phyloP scores from a whole-genome alignment of 805 yeast species.

The Jamesozyma spencerorum region DNA sequence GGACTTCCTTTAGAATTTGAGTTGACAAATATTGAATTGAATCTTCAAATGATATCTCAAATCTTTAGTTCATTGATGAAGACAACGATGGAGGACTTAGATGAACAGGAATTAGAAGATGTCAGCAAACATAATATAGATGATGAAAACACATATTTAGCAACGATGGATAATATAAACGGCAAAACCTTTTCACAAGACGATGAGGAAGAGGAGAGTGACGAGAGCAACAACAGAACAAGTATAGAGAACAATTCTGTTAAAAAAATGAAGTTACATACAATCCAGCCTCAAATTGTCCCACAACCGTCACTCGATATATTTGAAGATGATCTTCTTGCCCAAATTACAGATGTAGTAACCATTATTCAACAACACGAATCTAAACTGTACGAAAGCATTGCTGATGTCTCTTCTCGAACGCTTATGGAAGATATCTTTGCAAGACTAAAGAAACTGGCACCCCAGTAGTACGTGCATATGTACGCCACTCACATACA shows the following conservation, averaged over 20 bases:
- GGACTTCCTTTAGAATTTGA: conserved; percentile 8
- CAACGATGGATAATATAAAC: no score
- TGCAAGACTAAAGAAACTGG: conserved; percentile 10
- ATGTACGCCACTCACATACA: no score
- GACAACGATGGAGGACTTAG: not conserved
- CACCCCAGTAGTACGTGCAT: conserved; percentile 8
- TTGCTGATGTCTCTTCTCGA: conserved; percentile 11
- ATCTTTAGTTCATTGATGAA: not conserved
- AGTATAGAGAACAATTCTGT: no score
- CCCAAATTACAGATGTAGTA: conserved; percentile 13
- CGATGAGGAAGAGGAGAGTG: no score
- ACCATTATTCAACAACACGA: conserved; percentile 14
- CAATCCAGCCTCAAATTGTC: not conserved
- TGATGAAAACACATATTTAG: no score
- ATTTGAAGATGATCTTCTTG: conserved; percentile 10
- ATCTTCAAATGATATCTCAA: conserved; percentile 2
- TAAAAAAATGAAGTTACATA: no score
- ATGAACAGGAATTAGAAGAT: no score
- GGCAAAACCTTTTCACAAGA: no score
- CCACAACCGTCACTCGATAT: conserved; percentile 9
- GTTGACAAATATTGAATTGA: conserved; percentile 6
- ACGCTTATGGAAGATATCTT: conserved; percentile 13
- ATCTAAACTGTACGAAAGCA: conserved; percentile 12
- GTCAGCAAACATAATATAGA: no score
- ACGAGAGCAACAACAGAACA: no score